Base-by-base conservation (phyloP, 2,329 filamentous ascomycete species). In the Claviceps pusilla region DNA sequence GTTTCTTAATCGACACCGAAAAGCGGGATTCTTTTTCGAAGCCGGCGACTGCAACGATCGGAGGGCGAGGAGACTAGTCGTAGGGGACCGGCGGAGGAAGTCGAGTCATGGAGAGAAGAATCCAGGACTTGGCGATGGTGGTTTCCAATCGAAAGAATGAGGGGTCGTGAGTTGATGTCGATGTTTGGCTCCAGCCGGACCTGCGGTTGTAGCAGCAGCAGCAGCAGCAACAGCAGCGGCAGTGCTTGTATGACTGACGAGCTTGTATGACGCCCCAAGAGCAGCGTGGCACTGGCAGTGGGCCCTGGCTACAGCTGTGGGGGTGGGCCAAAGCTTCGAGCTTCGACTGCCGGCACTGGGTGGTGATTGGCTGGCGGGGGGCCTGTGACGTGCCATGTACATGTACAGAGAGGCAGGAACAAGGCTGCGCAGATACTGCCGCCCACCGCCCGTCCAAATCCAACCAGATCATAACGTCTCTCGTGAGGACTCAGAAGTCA, bases 1-100 rank as follows among this genome's bases (percentile, higher is more conserved):
- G 50, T n/a, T 49, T 48, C 37, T 35, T 48, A 3, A 7, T 53
- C 53, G 53, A 43, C 55, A 57, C 55, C 53, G 48, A 46, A 49
- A 37, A 50, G 55, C 53, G 48, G 47, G 43, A 47, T 28, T 7
- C n/a, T 29, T 47, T 7, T 12, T 29, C 16, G 4, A 39, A 31
- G 14, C 9, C 4, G 37, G 46, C 45, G 35, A 19, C 46, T 43
- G 37, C 52, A 42, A 49, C 24, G 24, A 48, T 35, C 28, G 10
- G 16, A 45, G n/a, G 42, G 42, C 14, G 16, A 45, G n/a, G 42
- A 19, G 7, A 4, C 9, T 19, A 24, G 50, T 45, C 28, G 24
- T 11, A 24, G 7, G 11, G 14, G 2, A 29, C 41, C 6, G 19
- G 19, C 19, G 47, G n/a, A 35, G 6, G 3, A 16, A 16, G 29